phyloP scores from a whole-genome alignment of 352 stramenopile genomes.

The Phytopythium oedochilum region DNA sequence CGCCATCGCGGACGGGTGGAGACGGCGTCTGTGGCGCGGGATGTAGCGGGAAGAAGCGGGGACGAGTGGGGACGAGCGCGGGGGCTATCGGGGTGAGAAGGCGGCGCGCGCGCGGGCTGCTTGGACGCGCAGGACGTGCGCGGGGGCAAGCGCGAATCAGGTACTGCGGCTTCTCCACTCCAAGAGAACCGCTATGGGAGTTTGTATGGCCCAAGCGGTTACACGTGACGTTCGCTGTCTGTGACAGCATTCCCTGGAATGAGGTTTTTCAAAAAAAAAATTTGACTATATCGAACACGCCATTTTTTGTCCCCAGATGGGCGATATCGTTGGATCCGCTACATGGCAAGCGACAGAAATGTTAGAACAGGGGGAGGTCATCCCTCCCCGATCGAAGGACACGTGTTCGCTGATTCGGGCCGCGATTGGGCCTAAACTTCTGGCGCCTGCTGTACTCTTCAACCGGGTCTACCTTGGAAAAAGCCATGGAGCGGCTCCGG shows the following conservation, averaged over 20 bases:
- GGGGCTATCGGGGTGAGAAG: no score
- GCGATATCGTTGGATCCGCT: background rate
- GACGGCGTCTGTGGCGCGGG: background rate
- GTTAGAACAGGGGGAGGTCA: no score
- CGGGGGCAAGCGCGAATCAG: background rate
- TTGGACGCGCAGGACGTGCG: background rate
- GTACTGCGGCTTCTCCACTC: background rate
- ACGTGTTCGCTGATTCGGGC: conserved; percentile 2
- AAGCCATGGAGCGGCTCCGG: background rate
- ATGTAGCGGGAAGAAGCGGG: no score
- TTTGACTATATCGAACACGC: background rate
- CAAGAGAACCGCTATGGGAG: background rate
- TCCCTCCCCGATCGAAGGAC: no score
- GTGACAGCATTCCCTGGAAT: background rate
- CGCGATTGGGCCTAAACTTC: background rate
- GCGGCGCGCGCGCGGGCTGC: background rate
- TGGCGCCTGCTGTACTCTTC: background rate
- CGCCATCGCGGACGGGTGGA: conserved; percentile 17
- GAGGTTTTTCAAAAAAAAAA: no score
- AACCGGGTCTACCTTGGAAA: background rate
- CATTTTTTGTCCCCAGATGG: background rate
- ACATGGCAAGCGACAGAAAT: no score
- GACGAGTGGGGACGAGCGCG: no score
- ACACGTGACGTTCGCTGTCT: background rate
- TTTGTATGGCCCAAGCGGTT: conserved; percentile 7